Evolutionary conservation across 805 yeast species (phyloP).

Genomic region (Metschnikowia colocasiae): DNA sequence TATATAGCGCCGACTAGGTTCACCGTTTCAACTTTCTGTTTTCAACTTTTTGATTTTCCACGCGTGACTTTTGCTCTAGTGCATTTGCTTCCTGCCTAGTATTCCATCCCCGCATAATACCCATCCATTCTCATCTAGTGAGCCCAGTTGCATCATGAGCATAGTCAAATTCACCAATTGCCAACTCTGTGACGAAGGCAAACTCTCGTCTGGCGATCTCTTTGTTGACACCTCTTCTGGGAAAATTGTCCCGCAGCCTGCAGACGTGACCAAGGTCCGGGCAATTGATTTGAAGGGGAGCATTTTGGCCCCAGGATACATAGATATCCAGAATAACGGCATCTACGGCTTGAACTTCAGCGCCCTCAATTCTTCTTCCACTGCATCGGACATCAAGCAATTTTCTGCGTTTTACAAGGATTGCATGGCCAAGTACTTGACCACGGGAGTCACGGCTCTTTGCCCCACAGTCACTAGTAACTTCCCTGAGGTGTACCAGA

Average conservation of each 20-base stretch:
- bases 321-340: constrained; percentile 58
- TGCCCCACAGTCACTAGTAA: constrained; percentile 58
- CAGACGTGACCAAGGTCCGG: constrained; percentile 13
- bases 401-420: constrained; percentile 38
- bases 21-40: too few species aligned
- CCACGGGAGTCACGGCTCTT: constrained; percentile 51
- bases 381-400: constrained; percentile 27
- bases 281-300: constrained; percentile 45
- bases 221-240: constrained; percentile 43
- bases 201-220: constrained; percentile 34
- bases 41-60: too few species aligned
- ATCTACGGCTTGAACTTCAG: constrained; percentile 55
- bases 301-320: constrained; percentile 51
- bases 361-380: constrained; percentile 26
- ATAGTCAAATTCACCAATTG: constrained; percentile 39
- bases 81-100: too few species aligned
- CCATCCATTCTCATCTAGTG: neutral
- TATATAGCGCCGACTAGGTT: neutral
- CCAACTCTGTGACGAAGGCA: constrained; percentile 41
- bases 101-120: too few species aligned
- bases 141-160: neutral
- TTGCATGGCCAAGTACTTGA: constrained; percentile 43
- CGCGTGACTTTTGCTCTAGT: too few species aligned
- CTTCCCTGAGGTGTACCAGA: constrained; percentile 45
- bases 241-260: constrained; percentile 33